These are phyloP conservation scores for Cryphonectria nitschkei DNA, from an alignment of 2,329 filamentous ascomycete species.

Conservation along the genomic window DNA sequence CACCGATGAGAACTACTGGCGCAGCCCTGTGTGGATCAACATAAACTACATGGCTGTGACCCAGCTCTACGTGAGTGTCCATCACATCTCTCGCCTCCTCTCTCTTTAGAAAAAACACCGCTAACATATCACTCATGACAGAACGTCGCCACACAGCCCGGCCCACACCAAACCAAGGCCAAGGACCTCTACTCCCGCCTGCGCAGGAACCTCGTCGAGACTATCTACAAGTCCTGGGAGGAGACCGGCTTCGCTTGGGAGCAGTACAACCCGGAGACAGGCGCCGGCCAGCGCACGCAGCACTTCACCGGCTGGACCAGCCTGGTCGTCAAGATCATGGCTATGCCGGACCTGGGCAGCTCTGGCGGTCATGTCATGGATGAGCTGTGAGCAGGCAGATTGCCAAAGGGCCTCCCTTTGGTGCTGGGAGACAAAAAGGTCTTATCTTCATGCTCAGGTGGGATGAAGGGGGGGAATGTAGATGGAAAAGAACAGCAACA, in stretches of 20 bases:
- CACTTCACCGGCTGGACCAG: slow-evolving; percentile 99
- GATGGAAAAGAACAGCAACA: not conserved
- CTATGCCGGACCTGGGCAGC: slow-evolving; percentile 73
- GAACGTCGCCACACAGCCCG: slow-evolving; percentile 67
- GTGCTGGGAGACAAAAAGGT: not conserved
- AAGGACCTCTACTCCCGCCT: slow-evolving; percentile 75
- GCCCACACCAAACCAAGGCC: slow-evolving; percentile 71
- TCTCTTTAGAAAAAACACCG: not conserved
- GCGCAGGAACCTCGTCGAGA: slow-evolving; percentile 83
- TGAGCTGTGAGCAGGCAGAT: slow-evolving; percentile 47
- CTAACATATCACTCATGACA: slow-evolving; percentile 37
- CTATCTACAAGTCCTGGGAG: slow-evolving; percentile 85
- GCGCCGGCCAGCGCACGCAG: slow-evolving; percentile 90
- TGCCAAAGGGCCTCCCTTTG: not conserved
- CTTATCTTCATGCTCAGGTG: slow-evolving; percentile 4
- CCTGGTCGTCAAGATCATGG: slow-evolving; percentile 95
- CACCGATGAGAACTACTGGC: slow-evolving; percentile 96
- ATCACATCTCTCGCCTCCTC: not conserved
- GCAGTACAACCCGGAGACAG: slow-evolving; percentile 94
- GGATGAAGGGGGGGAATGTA: too few relatives aligned
- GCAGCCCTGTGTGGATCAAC: slow-evolving; percentile 92
- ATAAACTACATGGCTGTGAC: slow-evolving; percentile 89
- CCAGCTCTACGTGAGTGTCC: slow-evolving; percentile 70
- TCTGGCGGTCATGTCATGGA: slow-evolving; percentile 43
- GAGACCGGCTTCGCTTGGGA: slow-evolving; percentile 98